Percentiles rank a stretch among this genome's conserved stretches.
Evolutionary conservation across 1,284 basidiomycete genomes (phyloP).

Genomic region (Megacollybia platyphylla): DNA sequence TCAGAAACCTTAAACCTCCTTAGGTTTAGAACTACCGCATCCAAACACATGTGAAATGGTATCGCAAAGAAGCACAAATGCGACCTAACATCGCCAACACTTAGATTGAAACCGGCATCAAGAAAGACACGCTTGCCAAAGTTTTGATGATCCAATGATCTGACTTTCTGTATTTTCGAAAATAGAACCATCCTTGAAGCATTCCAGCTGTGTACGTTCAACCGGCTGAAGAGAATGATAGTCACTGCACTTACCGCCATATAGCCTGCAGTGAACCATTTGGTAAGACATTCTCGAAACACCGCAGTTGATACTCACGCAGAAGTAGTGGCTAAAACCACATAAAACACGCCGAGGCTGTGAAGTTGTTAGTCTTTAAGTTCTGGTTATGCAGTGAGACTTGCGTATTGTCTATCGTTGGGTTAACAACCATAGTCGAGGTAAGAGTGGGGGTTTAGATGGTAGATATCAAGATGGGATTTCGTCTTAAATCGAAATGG

Average conservation of each 20-base stretch:
- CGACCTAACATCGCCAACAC: slow-evolving; percentile 2
- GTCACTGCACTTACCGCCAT: not conserved
- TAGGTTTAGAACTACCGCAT: slow-evolving; percentile 1
- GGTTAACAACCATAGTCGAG: no score
- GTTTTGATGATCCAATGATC: slow-evolving; percentile 5
- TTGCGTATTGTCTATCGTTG: no score
- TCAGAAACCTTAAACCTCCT: not conserved
- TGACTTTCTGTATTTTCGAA: slow-evolving; percentile 3
- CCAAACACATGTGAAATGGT: slow-evolving; percentile 5
- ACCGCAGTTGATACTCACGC: no score
- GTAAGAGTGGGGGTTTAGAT: no score
- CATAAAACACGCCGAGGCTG: no score
- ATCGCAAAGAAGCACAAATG: slow-evolving; percentile 5
- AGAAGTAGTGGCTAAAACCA: no score
- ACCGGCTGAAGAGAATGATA: not conserved
- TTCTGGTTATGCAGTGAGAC: no score
- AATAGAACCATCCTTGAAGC: slow-evolving; percentile 8
- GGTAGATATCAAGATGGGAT: no score
- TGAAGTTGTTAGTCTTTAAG: no score
- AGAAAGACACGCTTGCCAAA: slow-evolving; percentile 1
- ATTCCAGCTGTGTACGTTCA: slow-evolving; percentile 2
- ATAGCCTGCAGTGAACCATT: not conserved
- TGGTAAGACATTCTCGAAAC: no score
- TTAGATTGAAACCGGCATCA: not conserved
- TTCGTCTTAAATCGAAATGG: no score